A percentile compares a stretch with the other conserved stretches of the same genome.
phyloP scores from a whole-genome alignment of 2,329 filamentous ascomycete species.

The Pezicula carpinea region DNA sequence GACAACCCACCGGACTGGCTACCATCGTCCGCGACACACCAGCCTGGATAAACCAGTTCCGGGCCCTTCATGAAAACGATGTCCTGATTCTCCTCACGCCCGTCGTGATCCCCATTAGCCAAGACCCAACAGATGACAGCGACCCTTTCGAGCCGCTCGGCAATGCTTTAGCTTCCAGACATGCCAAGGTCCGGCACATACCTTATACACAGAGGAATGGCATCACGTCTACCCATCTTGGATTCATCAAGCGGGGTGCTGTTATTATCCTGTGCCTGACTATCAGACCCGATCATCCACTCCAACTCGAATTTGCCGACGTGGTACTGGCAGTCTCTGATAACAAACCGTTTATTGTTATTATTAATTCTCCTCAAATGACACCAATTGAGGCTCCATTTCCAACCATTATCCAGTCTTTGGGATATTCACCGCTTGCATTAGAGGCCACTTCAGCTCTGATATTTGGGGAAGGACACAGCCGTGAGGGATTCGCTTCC shows the following conservation, averaged over 20 bases:
- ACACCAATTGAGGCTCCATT: constrained; percentile 37
- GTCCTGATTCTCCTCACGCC: constrained; percentile 60
- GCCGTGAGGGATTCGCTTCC: not conserved
- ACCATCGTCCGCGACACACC: constrained; percentile 24
- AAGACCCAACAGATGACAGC: constrained; percentile 35
- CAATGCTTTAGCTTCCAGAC: constrained; percentile 53
- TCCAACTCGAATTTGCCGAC: constrained; percentile 49
- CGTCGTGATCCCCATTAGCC: constrained; percentile 42
- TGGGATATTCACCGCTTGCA: constrained; percentile 42
- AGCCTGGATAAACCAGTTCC: constrained; percentile 44
- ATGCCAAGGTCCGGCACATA: constrained; percentile 62
- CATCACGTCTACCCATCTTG: constrained; percentile 44
- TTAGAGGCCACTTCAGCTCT: constrained; percentile 47
- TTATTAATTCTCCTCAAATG: constrained; percentile 45
- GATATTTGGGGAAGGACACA: constrained; percentile 40
- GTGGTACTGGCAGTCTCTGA: constrained; percentile 35
- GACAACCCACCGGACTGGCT: constrained; percentile 5
- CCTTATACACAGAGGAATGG: constrained; percentile 57
- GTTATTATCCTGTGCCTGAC: constrained; percentile 43
- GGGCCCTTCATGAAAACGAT: constrained; percentile 42
- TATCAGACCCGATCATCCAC: constrained; percentile 37
- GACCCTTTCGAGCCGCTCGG: constrained; percentile 74
- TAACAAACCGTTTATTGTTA: constrained; percentile 44
- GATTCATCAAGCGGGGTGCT: constrained; percentile 28
- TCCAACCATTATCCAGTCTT: constrained; percentile 46